Conservation (phyloP, 768 basidiomycete species). For the Postia placenta region DNA sequence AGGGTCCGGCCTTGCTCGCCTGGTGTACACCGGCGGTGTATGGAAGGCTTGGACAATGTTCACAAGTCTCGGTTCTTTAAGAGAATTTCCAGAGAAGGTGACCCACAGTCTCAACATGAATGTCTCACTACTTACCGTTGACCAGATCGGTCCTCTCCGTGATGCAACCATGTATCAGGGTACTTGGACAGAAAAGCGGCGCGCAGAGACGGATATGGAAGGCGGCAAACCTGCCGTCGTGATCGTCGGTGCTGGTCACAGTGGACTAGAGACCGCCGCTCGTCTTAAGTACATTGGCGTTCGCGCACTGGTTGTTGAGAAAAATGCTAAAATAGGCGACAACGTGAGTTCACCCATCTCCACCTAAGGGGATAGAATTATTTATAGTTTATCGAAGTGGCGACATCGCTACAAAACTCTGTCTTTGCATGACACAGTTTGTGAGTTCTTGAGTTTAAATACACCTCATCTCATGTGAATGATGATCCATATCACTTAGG, state of each 20-base stretch:
- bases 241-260: constrained; percentile 60
- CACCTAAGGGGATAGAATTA: too few species aligned
- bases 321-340: constrained; percentile 45
- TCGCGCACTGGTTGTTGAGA: constrained; percentile 50
- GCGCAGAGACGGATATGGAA: constrained; percentile 27
- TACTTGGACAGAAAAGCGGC: constrained; percentile 30
- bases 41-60: constrained; percentile 43
- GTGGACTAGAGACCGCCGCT: constrained; percentile 59
- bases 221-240: constrained; percentile 45
- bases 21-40: constrained; percentile 33
- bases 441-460: constrained; percentile 25
- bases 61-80: constrained; percentile 44
- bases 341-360: too few species aligned
- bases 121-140: too few species aligned
- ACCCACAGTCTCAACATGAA: too few species aligned
- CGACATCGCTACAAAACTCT: constrained; percentile 53
- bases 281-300: constrained; percentile 53
- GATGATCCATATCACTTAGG: too few species aligned
- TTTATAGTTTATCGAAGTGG: too few species aligned
- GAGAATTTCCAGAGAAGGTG: constrained; percentile 34
- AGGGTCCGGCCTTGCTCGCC: constrained; percentile 35
- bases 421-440: constrained; percentile 45
- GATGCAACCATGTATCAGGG: constrained; percentile 26
- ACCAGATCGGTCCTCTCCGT: constrained; percentile 26
- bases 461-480: too few species aligned